Percentiles rank a stretch among this genome's conserved stretches.
phyloP scores from a whole-genome alignment of 257 asterid species.

The Solanum habrochaites region DNA sequence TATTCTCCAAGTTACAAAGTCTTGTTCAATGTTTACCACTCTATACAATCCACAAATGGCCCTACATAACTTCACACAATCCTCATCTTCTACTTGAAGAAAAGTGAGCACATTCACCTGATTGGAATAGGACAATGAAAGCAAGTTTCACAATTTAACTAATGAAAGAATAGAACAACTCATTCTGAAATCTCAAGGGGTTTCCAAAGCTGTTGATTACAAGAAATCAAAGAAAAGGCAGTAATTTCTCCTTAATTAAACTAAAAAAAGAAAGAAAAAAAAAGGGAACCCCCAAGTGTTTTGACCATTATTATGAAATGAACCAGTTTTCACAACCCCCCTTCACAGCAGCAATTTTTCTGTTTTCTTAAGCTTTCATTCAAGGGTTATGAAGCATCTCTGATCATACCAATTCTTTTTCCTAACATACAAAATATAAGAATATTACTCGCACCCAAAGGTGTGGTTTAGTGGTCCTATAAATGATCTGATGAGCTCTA shows the following conservation, averaged over 20 bases:
- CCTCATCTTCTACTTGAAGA: background rate
- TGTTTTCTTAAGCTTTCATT: background rate
- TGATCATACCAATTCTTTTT: background rate
- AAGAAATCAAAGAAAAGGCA: background rate
- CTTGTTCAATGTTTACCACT: background rate
- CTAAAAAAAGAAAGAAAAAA: background rate
- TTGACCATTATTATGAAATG: background rate
- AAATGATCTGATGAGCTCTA: background rate
- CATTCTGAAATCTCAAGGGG: background rate
- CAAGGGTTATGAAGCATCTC: background rate
- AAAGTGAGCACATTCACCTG: background rate
- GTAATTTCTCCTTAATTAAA: background rate
- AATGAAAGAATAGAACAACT: background rate
- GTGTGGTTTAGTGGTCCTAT: background rate
- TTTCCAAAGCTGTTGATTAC: background rate
- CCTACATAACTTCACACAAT: background rate
- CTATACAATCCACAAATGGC: background rate
- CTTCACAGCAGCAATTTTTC: background rate
- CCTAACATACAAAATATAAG: background rate
- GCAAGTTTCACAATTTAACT: background rate
- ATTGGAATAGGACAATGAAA: background rate
- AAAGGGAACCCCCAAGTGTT: background rate
- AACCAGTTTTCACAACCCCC: background rate
- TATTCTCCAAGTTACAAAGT: background rate
- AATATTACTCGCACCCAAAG: background rate